Evolutionary conservation across 1,284 basidiomycete genomes (phyloP), one percentile per base, ranked within the genome.

Genomic region (Pseudozyma tsukubaensis): DNA sequence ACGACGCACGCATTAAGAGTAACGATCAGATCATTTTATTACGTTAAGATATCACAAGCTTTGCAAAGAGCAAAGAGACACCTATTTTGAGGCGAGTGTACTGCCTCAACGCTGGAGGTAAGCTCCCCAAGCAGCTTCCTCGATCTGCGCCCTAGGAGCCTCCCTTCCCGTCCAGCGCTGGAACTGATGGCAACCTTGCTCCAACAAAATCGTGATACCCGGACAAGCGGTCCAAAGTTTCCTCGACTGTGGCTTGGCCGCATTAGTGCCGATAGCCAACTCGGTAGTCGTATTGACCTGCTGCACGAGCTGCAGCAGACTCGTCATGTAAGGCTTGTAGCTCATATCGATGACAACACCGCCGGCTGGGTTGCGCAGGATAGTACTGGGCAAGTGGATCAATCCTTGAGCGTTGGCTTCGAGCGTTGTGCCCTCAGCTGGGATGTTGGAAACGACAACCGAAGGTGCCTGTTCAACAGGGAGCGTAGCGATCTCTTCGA

Each of bases 341-440:
- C 76, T 76, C 83, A 84, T 84, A 57, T 84, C 83, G 57, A 84
- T 75, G 13, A 73, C 82, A 9, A 84, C 82, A n/a, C 83, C 83
- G 14, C 81, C 81, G 0, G 53, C 47, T 0, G 70, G 59, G 50
- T 72, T 64, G 4, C 61, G 29, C 5, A 84, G 67, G 4, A 84
- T 69, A 6, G 40, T 36, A 4, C 45, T 24, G 4, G 82, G 75
- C 10, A 83, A 65, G 24, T 78, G 58, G 54, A 84, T 77, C 21
- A 51, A 21, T 2, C 52, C 67, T 3, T 45, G 8, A 7, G 45
- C 37, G 5, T 44, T 24, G 9, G 54, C 34, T 19, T 74, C 78
- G 16, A 84, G 56, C 9, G 68, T 69, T 1, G 75, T 70, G 11
- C 77, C 82, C 16, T 76, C 68, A 1, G 81, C 80, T 7, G 81